A percentile compares a stretch with the other conserved stretches of the same genome.
phyloP scores from a whole-genome alignment of 768 basidiomycete species.

The Lactarius pseudohatsudake region DNA sequence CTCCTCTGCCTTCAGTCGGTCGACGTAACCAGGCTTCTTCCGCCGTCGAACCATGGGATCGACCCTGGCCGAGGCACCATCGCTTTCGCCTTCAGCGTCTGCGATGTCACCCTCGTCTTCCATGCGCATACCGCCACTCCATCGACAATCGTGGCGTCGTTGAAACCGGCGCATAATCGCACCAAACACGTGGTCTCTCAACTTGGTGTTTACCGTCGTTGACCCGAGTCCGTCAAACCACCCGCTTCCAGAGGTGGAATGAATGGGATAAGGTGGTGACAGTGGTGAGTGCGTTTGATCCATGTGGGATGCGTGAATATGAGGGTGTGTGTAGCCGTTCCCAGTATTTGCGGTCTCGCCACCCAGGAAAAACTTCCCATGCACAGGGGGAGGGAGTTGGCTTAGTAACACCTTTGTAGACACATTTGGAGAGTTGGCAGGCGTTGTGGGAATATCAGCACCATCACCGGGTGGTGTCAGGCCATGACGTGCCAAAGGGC shows the following conservation, averaged over 20 bases:
- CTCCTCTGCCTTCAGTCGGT: conserved; percentile 43
- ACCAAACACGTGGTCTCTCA: conserved; percentile 95
- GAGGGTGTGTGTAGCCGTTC: conserved; percentile 33
- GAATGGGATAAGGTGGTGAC: conserved; percentile 1
- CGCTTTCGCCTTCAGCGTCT: conserved; percentile 40
- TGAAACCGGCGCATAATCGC: conserved; percentile 78
- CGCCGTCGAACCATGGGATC: conserved; percentile 34
- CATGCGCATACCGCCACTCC: conserved; percentile 37
- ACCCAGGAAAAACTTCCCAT: conserved; percentile 17
- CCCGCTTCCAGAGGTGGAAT: conserved; percentile 35
- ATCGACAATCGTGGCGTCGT: conserved; percentile 43
- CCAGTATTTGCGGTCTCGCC: conserved; percentile 35
- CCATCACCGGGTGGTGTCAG: conserved; percentile 40
- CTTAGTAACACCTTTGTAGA: conserved; percentile 14
- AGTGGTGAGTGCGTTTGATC: conserved; percentile 24
- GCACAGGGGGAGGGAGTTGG: conserved; percentile 14
- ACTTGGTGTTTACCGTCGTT: conserved; percentile 88
- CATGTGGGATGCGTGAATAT: conserved; percentile 42
- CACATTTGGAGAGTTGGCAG: conserved; percentile 47
- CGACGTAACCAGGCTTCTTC: conserved; percentile 45
- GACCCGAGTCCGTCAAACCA: conserved; percentile 89
- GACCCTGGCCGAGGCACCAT: conserved; percentile 35
- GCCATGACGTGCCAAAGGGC: conserved; percentile 43
- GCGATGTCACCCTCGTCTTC: conserved; percentile 59
- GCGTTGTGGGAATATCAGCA: conserved; percentile 46